Percentiles rank a stretch among this genome's conserved stretches.
Conservation (phyloP, 345 rosid species). For the Turnera subulata region DNA sequence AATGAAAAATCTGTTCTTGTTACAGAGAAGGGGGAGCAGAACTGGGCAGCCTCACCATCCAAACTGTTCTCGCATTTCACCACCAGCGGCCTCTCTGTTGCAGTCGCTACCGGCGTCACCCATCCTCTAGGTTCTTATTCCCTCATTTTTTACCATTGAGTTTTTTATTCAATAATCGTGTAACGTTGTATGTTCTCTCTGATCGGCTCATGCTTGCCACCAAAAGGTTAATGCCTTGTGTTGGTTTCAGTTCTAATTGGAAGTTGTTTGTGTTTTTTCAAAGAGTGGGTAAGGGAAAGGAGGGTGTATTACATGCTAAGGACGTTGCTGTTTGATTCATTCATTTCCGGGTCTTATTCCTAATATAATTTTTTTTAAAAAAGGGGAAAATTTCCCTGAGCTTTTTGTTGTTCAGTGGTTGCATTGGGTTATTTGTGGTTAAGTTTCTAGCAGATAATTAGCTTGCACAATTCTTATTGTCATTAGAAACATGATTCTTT, state of each 20-base stretch:
- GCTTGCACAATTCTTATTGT: too few species aligned
- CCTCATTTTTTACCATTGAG: not conserved
- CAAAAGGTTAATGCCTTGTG: constrained; percentile 1
- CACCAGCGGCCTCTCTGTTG: constrained; percentile 71
- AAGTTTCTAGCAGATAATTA: too few species aligned
- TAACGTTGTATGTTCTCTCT: not conserved
- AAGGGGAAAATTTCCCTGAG: too few species aligned
- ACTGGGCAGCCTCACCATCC: constrained; percentile 45
- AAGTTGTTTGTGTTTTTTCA: constrained; percentile 2
- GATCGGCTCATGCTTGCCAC: not conserved
- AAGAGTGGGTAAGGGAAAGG: not conserved
- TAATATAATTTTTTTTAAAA: not conserved
- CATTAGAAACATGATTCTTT: too few species aligned
- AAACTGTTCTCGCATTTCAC: constrained; percentile 57
- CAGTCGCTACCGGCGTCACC: constrained; percentile 65
- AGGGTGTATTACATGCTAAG: too few species aligned
- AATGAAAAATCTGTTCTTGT: too few species aligned
- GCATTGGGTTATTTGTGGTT: too few species aligned
- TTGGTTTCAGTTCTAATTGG: not conserved
- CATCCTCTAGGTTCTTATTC: constrained; percentile 69
- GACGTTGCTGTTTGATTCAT: not conserved
- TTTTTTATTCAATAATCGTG: not conserved
- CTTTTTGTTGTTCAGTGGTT: too few species aligned
- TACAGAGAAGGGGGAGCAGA: constrained; percentile 15
- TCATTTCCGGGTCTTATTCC: not conserved